Evolutionary conservation across 768 basidiomycete species (phyloP).

Genomic region (Pisolithus orientalis): DNA sequence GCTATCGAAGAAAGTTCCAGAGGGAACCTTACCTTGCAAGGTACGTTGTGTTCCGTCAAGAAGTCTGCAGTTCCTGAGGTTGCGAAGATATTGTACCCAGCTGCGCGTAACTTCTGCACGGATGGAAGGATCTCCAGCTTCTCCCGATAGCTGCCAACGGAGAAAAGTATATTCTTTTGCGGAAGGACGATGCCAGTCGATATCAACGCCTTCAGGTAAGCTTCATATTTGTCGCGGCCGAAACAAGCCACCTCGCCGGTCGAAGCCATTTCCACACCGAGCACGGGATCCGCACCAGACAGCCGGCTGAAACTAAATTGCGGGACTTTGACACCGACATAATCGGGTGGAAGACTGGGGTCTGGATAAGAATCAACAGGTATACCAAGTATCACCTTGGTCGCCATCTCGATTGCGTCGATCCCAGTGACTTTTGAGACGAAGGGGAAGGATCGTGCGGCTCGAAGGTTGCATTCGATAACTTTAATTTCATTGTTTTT

Average conservation of each 20-base stretch:
- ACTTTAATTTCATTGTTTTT: constrained; percentile 99
- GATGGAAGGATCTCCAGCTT: constrained; percentile 94
- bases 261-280: constrained; percentile 99
- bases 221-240: constrained; percentile 95
- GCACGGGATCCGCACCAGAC: constrained; percentile 93
- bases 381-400: constrained; percentile 93
- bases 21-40: constrained; percentile 69
- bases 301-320: constrained; percentile 98
- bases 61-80: constrained; percentile 98
- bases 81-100: constrained; percentile 94
- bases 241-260: constrained; percentile 99
- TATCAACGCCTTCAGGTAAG: constrained; percentile 94
- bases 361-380: constrained; percentile 91
- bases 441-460: constrained; percentile 97
- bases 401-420: constrained; percentile 98
- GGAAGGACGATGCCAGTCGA: constrained; percentile 93
- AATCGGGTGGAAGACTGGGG: constrained; percentile 78
- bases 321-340: constrained; percentile 99
- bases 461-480: constrained; percentile 97
- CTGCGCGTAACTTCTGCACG: constrained; percentile 88
- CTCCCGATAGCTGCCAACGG: constrained; percentile 94
- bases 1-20: neutral
- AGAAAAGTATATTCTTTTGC: constrained; percentile 96
- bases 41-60: constrained; percentile 92
- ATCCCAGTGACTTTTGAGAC: constrained; percentile 97